Evolutionary conservation across 441 rosid genomes (phyloP).

Genomic region (Populus hybrid): DNA sequence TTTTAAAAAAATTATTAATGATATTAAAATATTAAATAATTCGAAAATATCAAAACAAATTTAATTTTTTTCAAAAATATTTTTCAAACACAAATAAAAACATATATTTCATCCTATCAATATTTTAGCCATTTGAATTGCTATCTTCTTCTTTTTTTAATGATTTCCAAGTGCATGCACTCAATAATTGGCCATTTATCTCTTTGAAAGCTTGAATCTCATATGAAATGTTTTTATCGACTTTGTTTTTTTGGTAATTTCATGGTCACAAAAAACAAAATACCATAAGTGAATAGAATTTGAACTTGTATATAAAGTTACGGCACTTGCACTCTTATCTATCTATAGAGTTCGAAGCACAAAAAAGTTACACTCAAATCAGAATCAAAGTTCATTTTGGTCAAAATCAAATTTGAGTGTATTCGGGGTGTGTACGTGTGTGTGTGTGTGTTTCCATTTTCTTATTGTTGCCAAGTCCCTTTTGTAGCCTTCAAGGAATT

Average conservation of each 20-base stretch:
- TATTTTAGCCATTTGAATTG: background rate
- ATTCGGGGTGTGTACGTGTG: no score
- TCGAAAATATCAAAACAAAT: no score
- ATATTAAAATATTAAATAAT: no score
- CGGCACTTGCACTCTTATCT: background rate
- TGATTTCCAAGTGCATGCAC: background rate
- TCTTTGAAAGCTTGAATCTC: background rate
- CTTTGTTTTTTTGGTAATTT: background rate
- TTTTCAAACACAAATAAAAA: background rate
- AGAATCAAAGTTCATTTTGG: background rate
- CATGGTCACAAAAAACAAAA: background rate
- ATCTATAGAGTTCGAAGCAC: background rate
- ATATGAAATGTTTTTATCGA: background rate
- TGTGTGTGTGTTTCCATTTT: background rate
- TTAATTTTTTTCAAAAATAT: no score
- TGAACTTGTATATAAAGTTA: background rate
- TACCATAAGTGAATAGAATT: background rate
- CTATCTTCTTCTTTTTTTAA: no score
- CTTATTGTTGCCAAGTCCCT: background rate
- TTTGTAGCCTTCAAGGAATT: background rate
- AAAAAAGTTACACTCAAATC: background rate
- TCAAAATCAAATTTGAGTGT: background rate
- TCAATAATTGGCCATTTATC: background rate
- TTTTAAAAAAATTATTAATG: no score
- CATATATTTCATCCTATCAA: background rate